Evolutionary conservation across 83 land plant genomes (phyloP).

Genomic region (Picea abies): DNA sequence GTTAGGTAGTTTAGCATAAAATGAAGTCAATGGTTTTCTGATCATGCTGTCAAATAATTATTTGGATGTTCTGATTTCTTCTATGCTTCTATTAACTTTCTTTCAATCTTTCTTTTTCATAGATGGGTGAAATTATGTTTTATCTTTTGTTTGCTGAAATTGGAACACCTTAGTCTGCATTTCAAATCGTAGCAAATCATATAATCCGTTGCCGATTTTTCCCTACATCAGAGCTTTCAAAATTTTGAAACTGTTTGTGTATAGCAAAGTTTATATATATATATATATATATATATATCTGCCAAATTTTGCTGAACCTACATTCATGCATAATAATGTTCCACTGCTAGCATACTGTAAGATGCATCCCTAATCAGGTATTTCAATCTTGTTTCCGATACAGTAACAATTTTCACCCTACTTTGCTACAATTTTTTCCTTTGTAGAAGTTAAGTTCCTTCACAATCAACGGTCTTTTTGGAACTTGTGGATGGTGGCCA

Average conservation of each 20-base stretch:
- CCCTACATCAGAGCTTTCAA: background rate
- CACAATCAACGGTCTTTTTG: no score
- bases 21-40: background rate
- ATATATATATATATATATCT: background rate
- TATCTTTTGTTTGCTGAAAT: background rate
- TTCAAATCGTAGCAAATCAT: background rate
- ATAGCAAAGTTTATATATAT: background rate
- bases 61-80: background rate
- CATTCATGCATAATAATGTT: background rate
- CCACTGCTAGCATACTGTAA: background rate
- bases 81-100: background rate
- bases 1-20: background rate
- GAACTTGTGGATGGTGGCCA: background rate
- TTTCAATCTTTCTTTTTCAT: background rate
- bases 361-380: background rate
- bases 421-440: background rate
- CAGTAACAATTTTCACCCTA: background rate
- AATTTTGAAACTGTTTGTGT: background rate
- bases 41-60: background rate
- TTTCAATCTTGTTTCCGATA: background rate
- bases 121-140: background rate
- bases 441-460: background rate
- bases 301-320: background rate
- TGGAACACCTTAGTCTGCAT: background rate
- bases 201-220: background rate